Evolutionary conservation across 176 grass and related monocot species (phyloP).

Genomic region (Oryza longistaminata): DNA sequence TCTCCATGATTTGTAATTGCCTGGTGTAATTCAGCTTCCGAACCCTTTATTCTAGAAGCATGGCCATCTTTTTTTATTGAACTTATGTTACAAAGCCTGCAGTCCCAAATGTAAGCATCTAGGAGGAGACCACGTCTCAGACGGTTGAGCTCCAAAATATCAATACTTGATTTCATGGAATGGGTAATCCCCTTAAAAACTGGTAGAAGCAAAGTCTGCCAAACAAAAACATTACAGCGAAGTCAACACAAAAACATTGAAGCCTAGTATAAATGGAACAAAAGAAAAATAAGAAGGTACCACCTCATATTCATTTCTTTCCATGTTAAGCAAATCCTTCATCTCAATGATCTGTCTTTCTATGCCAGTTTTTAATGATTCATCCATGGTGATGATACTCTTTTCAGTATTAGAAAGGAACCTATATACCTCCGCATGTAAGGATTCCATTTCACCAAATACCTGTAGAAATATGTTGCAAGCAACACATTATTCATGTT

Average conservation of each 20-base stretch:
- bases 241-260: constrained; percentile 2
- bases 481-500: constrained; percentile 30
- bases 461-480: constrained; percentile 52
- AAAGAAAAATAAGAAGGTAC: constrained; percentile 28
- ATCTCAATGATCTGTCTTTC: constrained; percentile 59
- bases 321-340: constrained; percentile 70
- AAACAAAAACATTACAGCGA: constrained; percentile 23
- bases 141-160: constrained; percentile 82
- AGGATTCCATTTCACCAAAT: constrained; percentile 53
- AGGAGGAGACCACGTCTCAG: constrained; percentile 70
- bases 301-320: constrained; percentile 85
- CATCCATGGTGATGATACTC: constrained; percentile 45
- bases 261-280: constrained; percentile 21
- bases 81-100: constrained; percentile 53
- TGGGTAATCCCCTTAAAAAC: constrained; percentile 46
- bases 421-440: constrained; percentile 70
- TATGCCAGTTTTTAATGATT: constrained; percentile 53
- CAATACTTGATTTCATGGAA: constrained; percentile 52
- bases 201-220: constrained; percentile 67
- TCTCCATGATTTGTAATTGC: constrained; percentile 27
- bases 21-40: constrained; percentile 27
- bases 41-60: constrained; percentile 35
- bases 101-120: constrained; percentile 79
- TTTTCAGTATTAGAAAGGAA: constrained; percentile 62
- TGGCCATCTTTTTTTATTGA: constrained; percentile 46